Conservation (phyloP, 352 stramenopile genomes). For the Phytophthora podocarpi region DNA sequence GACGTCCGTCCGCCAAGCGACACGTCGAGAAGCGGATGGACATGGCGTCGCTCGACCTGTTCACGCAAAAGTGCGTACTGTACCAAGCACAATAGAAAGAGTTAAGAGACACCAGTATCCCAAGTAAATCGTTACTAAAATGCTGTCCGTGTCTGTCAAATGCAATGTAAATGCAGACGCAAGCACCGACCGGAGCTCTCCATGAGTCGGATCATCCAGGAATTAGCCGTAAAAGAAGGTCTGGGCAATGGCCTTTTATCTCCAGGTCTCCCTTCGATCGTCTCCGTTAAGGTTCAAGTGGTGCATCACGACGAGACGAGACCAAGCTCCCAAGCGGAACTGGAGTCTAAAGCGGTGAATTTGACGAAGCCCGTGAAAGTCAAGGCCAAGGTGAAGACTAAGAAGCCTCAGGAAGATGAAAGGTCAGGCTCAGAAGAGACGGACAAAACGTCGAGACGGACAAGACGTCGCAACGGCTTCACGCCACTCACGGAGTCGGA, state of each 20-base stretch:
- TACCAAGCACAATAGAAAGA: too few species aligned
- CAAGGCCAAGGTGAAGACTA: constrained; percentile 4
- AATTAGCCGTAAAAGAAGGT: constrained; percentile 24
- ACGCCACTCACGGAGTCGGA: constrained; percentile 52
- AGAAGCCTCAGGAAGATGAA: constrained; percentile 1
- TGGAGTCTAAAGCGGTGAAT: background rate
- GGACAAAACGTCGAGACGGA: constrained; percentile 9
- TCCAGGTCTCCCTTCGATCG: background rate
- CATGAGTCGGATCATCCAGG: constrained; percentile 58
- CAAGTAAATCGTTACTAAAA: constrained; percentile 13
- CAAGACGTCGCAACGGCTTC: constrained; percentile 35
- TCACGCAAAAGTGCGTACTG: constrained; percentile 35
- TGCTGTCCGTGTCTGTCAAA: background rate
- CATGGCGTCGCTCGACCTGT: constrained; percentile 64
- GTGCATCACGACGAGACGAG: background rate
- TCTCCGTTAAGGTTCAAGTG: constrained; percentile 10
- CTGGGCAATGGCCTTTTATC: background rate
- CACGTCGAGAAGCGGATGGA: constrained; percentile 41
- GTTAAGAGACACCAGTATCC: too few species aligned
- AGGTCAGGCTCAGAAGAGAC: background rate
- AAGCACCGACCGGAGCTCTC: constrained; percentile 43
- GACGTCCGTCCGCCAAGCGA: background rate
- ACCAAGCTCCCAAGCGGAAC: too few species aligned
- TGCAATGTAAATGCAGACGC: too few species aligned
- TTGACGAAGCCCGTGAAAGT: background rate